Evolutionary conservation across 495 filamentous ascomycete genomes (phyloP), one percentile per base, ranked within the genome.

Genomic region (Annulohypoxylon nitens): DNA sequence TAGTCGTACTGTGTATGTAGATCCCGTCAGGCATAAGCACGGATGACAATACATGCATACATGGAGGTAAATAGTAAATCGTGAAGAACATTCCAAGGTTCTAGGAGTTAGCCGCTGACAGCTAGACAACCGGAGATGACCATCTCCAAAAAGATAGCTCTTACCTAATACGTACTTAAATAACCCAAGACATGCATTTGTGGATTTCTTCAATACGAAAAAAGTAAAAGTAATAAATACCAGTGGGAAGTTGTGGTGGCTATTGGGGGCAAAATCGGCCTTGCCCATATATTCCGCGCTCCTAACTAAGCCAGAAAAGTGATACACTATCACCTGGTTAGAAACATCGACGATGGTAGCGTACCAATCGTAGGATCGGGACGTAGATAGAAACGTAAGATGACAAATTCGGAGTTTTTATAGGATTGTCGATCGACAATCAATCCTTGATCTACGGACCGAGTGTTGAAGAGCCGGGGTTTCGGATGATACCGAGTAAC

Each of bases 331-430:
- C 63, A 59, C 26, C 50, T 34, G 18, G 39, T n/a, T 69, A 45
- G 48, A 67, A 47, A 61, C 33, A 62, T 57, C 33, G 39, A 47
- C 50, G 55, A 48, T 62, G 18, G 47, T 67, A 57, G 55, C 50
- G 51, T 59, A 63, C 30, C 58, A 69, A 16, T 16, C 43, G 43
- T 47, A 20, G 43, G n/a, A 47, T 30, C 30, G 30, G 5, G 30
- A 30, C 18, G 43, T 54, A 43, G 36, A 39, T 39, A 30, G 30
- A 30, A 30, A 39, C 36, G 36, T 43, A 54, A 23, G 14, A 60
- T 70, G 67, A 69, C 63, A 58, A 64, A 53, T 63, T 54, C 72
- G 72, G 72, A 64, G 72, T 63, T 65, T 53, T 66, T 45, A 58
- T 18, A 58, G 54, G 14, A 60, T 48, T 16, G 16, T 48, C 47